phyloP scores from a whole-genome alignment of 2,329 filamentous ascomycete genomes.

The Didymella sp. region DNA sequence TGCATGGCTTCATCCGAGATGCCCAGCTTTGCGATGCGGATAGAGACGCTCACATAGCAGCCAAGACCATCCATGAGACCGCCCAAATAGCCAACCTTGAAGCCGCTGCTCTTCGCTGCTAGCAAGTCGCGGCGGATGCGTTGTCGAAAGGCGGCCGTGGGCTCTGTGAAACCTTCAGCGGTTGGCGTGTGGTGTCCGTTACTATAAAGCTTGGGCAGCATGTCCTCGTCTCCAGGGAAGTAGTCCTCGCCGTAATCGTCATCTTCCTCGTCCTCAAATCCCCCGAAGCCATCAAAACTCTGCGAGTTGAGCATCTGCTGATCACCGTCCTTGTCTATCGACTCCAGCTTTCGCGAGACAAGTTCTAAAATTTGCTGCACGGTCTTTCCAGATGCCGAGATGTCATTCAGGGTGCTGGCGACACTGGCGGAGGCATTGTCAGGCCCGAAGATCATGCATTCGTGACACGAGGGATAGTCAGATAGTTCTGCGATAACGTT shows the following conservation, averaged over 20 bases:
- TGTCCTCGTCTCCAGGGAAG: slow-evolving; percentile 51
- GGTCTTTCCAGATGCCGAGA: slow-evolving; percentile 56
- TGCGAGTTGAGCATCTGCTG: slow-evolving; percentile 52
- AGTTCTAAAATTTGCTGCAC: slow-evolving; percentile 59
- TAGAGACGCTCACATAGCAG: slow-evolving; percentile 70
- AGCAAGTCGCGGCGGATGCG: slow-evolving; percentile 68
- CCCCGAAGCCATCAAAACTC: slow-evolving; percentile 39
- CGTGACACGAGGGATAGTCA: slow-evolving; percentile 65
- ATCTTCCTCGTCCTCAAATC: slow-evolving; percentile 48
- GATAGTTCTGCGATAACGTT: slow-evolving; percentile 57
- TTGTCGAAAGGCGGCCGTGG: slow-evolving; percentile 36
- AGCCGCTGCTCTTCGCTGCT: slow-evolving; percentile 68
- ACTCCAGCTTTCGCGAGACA: slow-evolving; percentile 50
- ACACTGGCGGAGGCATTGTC: slow-evolving; percentile 55
- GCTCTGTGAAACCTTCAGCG: slow-evolving; percentile 24
- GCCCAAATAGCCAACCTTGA: slow-evolving; percentile 70
- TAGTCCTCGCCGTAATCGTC: slow-evolving; percentile 40
- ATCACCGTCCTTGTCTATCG: slow-evolving; percentile 52
- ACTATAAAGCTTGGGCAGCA: slow-evolving; percentile 41
- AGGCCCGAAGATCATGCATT: slow-evolving; percentile 64
- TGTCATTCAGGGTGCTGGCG: slow-evolving; percentile 53
- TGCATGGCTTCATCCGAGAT: slow-evolving; percentile 76
- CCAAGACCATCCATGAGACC: slow-evolving; percentile 57
- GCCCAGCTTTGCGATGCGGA: slow-evolving; percentile 71
- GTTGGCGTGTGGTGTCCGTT: slow-evolving; percentile 2